A percentile compares a stretch with the other conserved stretches of the same genome.
Evolutionary conservation across 208 protist species (phyloP).

Genomic region (Blechomonas ayalai): DNA sequence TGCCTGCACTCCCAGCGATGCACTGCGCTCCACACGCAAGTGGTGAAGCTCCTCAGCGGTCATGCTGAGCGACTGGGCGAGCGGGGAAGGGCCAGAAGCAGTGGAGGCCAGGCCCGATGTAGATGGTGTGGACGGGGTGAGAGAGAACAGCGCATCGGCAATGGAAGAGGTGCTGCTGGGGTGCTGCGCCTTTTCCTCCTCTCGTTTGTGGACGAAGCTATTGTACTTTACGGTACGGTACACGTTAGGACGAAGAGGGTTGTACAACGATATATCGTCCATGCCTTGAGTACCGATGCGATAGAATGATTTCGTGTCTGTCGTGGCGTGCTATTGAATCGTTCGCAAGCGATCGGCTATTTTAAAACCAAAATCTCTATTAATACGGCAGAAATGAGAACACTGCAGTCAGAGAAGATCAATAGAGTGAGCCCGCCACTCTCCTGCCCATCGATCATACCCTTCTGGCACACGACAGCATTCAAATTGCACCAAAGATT

Average conservation of each 20-base stretch:
- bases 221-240: conserved; percentile 41
- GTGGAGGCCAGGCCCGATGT: conserved; percentile 1
- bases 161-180: conserved; percentile 1
- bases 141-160: neutral
- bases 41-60: conserved; percentile 73
- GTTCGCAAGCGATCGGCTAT: too few relatives aligned
- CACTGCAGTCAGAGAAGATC: too few relatives aligned
- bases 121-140: too few relatives aligned
- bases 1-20: conserved; percentile 51
- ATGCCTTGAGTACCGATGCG: too few relatives aligned
- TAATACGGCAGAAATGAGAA: too few relatives aligned
- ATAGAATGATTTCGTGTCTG: too few relatives aligned
- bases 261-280: conserved; percentile 45
- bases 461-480: too few relatives aligned
- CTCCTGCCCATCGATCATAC: neutral
- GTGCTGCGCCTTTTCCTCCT: conserved; percentile 7
- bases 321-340: too few relatives aligned
- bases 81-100: neutral
- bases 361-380: too few relatives aligned
- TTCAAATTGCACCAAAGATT: too few relatives aligned
- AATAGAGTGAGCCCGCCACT: too few relatives aligned
- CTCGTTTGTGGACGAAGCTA: conserved; percentile 7
- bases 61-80: conserved; percentile 17
- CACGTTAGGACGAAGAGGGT: conserved; percentile 38
- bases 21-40: conserved; percentile 58